Evolutionary conservation across 768 basidiomycete species (phyloP), one percentile per base, ranked within the genome.

Genomic region (Terana coerulea): DNA sequence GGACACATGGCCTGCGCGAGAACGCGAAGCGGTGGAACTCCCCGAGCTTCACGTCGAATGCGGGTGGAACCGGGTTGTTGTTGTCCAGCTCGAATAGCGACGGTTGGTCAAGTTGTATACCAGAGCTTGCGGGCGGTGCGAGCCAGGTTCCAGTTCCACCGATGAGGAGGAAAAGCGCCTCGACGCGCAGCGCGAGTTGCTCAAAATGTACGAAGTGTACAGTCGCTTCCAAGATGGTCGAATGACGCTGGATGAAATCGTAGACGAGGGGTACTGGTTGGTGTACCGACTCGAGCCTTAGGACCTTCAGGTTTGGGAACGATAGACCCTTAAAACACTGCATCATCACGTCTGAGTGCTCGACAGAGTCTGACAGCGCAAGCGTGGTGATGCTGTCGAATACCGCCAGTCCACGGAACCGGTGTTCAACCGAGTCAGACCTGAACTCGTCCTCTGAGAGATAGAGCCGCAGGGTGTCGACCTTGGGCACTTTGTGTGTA

Each of bases 161-260:
- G 33, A 61, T 59, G 31, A 61, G 52, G 21, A 51, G 47, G 11
- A 55, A 19, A 6, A 61, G 52, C 3, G 35, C 51, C 5, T 51
- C 47, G 14, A 57, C 36, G 14, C 48, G 48, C 17, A 49, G 39
- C 19, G 31, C 19, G 2, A n/a, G 12, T 1, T 8, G 14, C 12
- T 55, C 22, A n/a, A 11, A 10, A 10, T 3, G 9, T 28, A 14
- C 7, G 7, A 40, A 33, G n/a, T 6, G 4, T 17, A 45, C 17
- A 45, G 53, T 59, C 17, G 56, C 60, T 44, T 61, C 58, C 3
- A 36, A 48, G 8, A 61, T 51, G 2, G 55, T 45, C 6, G 60
- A 59, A 34, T 61, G 60, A 25, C 42, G 25, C 10, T 59, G 55
- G 17, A 59, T 52, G 51, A 59, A 61, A 12, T 55, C 34, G 43